These are phyloP conservation scores for Starmerella riodocensis DNA, from an alignment of 805 yeast genomes.

Conservation along the genomic window DNA sequence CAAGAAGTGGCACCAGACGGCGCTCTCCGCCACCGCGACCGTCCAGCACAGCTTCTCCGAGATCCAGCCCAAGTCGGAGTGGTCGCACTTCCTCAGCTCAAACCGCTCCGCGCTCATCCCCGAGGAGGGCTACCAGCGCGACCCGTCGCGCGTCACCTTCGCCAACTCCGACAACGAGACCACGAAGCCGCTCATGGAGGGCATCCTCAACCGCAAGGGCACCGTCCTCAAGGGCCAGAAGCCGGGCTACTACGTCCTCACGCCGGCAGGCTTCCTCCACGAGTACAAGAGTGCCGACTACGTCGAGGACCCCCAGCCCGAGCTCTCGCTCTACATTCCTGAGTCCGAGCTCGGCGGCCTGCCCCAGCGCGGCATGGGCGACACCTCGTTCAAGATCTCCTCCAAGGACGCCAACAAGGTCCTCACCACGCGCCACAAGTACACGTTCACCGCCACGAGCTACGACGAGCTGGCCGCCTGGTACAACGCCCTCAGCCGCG, in stretches of 20 bases:
- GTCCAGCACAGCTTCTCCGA: constrained; percentile 26
- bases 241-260: constrained; percentile 36
- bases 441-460: constrained; percentile 34
- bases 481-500: constrained; percentile 30
- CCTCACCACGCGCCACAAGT: constrained; percentile 27
- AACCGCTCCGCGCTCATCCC: constrained; percentile 28
- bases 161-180: constrained; percentile 32
- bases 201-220: constrained; percentile 35
- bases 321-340: constrained; percentile 36
- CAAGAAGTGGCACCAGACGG: constrained; percentile 24
- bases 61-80: constrained; percentile 34
- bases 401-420: constrained; percentile 33
- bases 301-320: constrained; percentile 34
- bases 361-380: constrained; percentile 24
- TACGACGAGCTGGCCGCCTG: constrained; percentile 36
- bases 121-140: constrained; percentile 29
- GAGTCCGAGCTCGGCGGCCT: constrained; percentile 33
- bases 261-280: constrained; percentile 35
- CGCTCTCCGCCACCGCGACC: constrained; percentile 23
- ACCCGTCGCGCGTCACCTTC: constrained; percentile 29
- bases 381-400: constrained; percentile 31
- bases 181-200: constrained; percentile 37
- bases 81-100: constrained; percentile 31
- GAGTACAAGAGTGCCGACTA: constrained; percentile 34
- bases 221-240: constrained; percentile 32